phyloP scores from a whole-genome alignment of 2,329 filamentous ascomycete species.

The Phialophora chinensis region DNA sequence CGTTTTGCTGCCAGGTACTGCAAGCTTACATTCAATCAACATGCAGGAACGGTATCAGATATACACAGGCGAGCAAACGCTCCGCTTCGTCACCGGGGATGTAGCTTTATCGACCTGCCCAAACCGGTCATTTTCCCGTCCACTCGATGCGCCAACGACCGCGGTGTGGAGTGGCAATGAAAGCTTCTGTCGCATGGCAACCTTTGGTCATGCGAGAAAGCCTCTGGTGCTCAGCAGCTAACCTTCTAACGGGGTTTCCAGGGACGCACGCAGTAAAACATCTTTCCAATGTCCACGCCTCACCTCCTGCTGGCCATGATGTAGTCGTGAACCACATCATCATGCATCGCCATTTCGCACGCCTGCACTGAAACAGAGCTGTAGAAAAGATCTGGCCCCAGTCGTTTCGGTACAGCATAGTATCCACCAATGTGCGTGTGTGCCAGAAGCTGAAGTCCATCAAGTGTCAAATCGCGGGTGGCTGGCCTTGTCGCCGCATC shows the following conservation, averaged over 20 bases:
- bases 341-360: neutral
- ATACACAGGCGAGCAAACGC: conserved; percentile 20
- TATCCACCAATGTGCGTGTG: neutral
- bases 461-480: neutral
- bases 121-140: neutral
- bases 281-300: neutral
- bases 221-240: neutral
- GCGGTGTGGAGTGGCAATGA: neutral
- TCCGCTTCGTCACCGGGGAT: neutral
- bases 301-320: neutral
- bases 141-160: neutral
- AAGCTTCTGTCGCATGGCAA: neutral
- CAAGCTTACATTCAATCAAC: conserved; percentile 7
- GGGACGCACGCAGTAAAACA: neutral
- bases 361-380: neutral
- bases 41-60: conserved; percentile 38
- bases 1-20: conserved; percentile 29
- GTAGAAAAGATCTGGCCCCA: neutral
- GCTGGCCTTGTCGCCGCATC: neutral
- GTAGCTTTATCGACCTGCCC: neutral
- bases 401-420: neutral
- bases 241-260: neutral
- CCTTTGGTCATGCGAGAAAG: neutral
- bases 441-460: neutral
- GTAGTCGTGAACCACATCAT: neutral